Conservation (phyloP, 2,329 filamentous ascomycete species). For the Calonectria ilicicola region DNA sequence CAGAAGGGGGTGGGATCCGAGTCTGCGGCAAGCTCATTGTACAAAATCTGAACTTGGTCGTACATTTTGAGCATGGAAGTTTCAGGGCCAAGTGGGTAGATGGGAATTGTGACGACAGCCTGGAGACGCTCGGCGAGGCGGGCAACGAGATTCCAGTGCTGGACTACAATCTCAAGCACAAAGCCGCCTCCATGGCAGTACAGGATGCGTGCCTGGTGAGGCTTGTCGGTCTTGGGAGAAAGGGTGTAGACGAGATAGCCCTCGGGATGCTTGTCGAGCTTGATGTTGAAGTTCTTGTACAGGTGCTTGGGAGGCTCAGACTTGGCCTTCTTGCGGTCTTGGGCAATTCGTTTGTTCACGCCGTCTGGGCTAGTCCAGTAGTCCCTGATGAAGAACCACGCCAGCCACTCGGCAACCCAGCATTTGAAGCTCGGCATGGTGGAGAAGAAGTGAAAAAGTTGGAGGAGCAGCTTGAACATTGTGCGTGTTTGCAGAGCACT, state of each 20-base stretch:
- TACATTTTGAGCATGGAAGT: conserved; percentile 47
- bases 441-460: background rate
- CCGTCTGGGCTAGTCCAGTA: conserved; percentile 40
- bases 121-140: conserved; percentile 44
- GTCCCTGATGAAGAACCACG: conserved; percentile 43
- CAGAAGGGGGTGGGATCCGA: conserved; percentile 45
- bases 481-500: background rate
- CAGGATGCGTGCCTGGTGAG: conserved; percentile 43
- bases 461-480: background rate
- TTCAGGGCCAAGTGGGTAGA: conserved; percentile 49
- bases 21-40: conserved; percentile 46
- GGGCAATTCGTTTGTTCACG: conserved; percentile 40
- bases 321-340: conserved; percentile 33
- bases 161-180: conserved; percentile 43
- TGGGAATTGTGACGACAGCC: conserved; percentile 46
- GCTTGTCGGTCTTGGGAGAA: conserved; percentile 46
- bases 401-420: conserved; percentile 42
- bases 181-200: conserved; percentile 49
- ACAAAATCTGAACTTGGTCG: conserved; percentile 45
- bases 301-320: conserved; percentile 39
- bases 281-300: conserved; percentile 41
- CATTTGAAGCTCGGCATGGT: conserved; percentile 44
- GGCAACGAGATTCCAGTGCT: conserved; percentile 46
- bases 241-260: conserved; percentile 43
- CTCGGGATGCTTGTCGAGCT: conserved; percentile 36